These are phyloP conservation scores for Phaseolus coccineus DNA, from an alignment of 331 rosid genomes.

Conservation along the genomic window DNA sequence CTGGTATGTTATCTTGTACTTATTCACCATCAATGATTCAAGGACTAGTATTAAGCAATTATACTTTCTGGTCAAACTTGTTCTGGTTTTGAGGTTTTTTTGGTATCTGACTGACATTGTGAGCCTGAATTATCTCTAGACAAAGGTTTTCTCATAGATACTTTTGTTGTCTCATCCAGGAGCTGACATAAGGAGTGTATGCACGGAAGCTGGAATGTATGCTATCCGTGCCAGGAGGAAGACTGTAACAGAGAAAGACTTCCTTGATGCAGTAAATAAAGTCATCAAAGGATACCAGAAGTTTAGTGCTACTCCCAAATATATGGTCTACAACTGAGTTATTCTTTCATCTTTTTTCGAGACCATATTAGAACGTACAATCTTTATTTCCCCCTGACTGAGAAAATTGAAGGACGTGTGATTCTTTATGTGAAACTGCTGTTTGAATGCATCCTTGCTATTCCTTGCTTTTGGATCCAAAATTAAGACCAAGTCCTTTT, in stretches of 20 bases:
- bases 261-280: slow-evolving; percentile 97
- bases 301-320: slow-evolving; percentile 98
- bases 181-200: slow-evolving; percentile 97
- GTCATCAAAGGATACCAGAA: slow-evolving; percentile 98
- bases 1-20: slow-evolving; percentile 60
- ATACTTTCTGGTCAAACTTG: slow-evolving; percentile 5
- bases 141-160: slow-evolving; percentile 42
- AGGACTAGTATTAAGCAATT: slow-evolving; percentile 5
- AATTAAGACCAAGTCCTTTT: neutral
- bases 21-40: slow-evolving; percentile 2
- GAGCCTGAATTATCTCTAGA: neutral
- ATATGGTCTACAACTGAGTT: slow-evolving; percentile 95
- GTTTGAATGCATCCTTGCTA: slow-evolving; percentile 42
- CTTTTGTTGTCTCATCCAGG: slow-evolving; percentile 56
- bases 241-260: slow-evolving; percentile 95
- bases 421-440: slow-evolving; percentile 39
- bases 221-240: slow-evolving; percentile 98
- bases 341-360: slow-evolving; percentile 28
- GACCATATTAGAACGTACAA: slow-evolving; percentile 40
- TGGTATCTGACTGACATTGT: neutral
- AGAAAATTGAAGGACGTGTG: slow-evolving; percentile 36
- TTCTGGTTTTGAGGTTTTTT: slow-evolving; percentile 15
- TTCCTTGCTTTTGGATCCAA: slow-evolving; percentile 9
- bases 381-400: neutral
- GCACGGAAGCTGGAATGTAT: slow-evolving; percentile 99